Conservation (phyloP, 2,329 filamentous ascomycete species). For the Colletotrichum lindemuthianum region DNA sequence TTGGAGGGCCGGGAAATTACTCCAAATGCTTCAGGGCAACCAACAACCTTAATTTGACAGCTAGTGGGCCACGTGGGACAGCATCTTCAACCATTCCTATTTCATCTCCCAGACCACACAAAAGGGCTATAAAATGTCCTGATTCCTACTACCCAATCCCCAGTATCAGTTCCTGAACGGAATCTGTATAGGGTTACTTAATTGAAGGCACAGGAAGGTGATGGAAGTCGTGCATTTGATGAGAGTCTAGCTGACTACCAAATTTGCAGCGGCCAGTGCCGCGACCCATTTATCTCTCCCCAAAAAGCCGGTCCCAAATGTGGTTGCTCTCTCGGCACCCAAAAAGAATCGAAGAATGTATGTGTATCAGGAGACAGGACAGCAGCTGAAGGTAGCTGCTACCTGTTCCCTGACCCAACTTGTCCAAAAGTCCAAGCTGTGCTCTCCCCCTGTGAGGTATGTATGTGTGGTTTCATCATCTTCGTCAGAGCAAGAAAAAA, state of each 20-base stretch:
- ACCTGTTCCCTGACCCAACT: background rate
- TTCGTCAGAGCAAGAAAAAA: constrained; percentile 25
- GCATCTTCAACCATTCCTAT: background rate
- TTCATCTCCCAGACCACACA: background rate
- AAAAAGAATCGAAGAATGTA: constrained; percentile 30
- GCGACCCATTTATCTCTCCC: constrained; percentile 1
- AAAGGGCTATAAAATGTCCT: background rate
- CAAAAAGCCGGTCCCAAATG: constrained; percentile 30
- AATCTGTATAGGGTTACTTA: background rate
- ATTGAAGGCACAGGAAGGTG: background rate
- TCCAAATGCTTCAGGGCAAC: background rate
- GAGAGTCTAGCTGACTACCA: constrained; percentile 2
- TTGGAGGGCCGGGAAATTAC: constrained; percentile 7
- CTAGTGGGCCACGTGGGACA: background rate
- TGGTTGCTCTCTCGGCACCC: background rate
- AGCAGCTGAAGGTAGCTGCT: constrained; percentile 8
- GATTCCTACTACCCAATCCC: no score
- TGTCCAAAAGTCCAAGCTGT: background rate
- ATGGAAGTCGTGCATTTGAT: constrained; percentile 21
- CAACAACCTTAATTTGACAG: constrained; percentile 26
- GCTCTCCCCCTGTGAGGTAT: constrained; percentile 2
- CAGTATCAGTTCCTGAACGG: background rate
- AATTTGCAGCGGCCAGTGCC: background rate
- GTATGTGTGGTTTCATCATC: constrained; percentile 32
- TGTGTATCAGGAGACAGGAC: constrained; percentile 13